Conservation (phyloP, 2,329 filamentous ascomycete species). For the Colletotrichum sp. region DNA sequence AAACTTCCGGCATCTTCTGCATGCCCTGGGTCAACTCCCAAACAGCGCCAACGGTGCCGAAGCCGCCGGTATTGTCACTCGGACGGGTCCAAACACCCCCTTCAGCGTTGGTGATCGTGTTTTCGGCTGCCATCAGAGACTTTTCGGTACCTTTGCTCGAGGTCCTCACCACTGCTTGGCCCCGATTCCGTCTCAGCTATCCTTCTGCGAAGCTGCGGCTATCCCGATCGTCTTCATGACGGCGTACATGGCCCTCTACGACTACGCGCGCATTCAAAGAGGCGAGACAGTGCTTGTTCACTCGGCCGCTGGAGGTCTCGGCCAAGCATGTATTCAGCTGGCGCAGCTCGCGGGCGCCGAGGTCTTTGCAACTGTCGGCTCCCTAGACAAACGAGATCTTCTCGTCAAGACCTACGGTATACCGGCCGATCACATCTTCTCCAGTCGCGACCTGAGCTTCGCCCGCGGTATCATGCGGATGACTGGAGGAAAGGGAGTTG, state of each 20-base stretch:
- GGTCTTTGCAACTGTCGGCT: constrained; percentile 38
- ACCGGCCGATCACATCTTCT: constrained; percentile 32
- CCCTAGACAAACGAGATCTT: constrained; percentile 31
- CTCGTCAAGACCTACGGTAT: constrained; percentile 29
- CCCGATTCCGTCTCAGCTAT: constrained; percentile 35
- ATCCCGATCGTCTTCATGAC: constrained; percentile 39
- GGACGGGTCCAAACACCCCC: constrained; percentile 30
- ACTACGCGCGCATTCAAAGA: constrained; percentile 30
- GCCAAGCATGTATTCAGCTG: constrained; percentile 31
- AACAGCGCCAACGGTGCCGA: constrained; percentile 28
- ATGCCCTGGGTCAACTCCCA: constrained; percentile 18
- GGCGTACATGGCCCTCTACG: constrained; percentile 33
- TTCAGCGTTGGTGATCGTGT: constrained; percentile 36
- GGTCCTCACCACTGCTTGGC: constrained; percentile 19
- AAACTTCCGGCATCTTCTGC: constrained; percentile 28
- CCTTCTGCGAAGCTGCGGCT: constrained; percentile 36
- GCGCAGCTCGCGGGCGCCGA: constrained; percentile 31
- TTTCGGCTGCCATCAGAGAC: constrained; percentile 15
- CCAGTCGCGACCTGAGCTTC: constrained; percentile 33
- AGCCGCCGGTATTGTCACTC: constrained; percentile 37
- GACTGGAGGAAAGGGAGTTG: constrained; percentile 30
- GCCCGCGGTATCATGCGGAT: constrained; percentile 25
- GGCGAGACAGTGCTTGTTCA: constrained; percentile 31
- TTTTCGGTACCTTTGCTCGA: constrained; percentile 24
- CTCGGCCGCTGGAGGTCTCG: constrained; percentile 30